These are phyloP conservation scores for Hypoxylon sp. DNA, from an alignment of 2,329 filamentous ascomycete genomes.

Conservation along the genomic window DNA sequence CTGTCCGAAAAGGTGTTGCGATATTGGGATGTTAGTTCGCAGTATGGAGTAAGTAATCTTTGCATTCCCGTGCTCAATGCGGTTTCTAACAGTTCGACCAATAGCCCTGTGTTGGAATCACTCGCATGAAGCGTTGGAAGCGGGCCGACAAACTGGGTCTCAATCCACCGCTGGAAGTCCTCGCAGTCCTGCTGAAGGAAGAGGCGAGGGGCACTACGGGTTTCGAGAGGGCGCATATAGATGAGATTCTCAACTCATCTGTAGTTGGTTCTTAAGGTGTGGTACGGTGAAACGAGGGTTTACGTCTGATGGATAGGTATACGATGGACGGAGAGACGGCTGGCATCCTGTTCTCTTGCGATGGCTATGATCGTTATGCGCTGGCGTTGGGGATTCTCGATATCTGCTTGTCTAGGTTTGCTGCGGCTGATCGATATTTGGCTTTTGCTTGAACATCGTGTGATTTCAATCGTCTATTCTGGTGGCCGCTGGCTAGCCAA, in stretches of 20 bases:
- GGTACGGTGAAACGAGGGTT: conserved; percentile 5
- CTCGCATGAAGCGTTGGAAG: conserved; percentile 86
- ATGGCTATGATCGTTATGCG: conserved; percentile 35
- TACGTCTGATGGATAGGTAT: conserved; percentile 12
- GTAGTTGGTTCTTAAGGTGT: conserved; percentile 54
- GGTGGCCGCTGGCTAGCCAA: conserved; percentile 4
- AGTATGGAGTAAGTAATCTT: conserved; percentile 82
- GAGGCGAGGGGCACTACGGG: conserved; percentile 67
- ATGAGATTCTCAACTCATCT: conserved; percentile 71
- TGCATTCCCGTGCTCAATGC: not conserved
- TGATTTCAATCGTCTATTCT: conserved; percentile 22
- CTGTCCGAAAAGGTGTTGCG: conserved; percentile 87
- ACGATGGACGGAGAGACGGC: conserved; percentile 22
- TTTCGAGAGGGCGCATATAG: conserved; percentile 79
- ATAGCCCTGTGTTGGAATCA: conserved; percentile 89
- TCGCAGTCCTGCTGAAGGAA: conserved; percentile 84
- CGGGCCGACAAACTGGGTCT: conserved; percentile 85
- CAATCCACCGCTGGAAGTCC: conserved; percentile 89
- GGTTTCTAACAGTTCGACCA: conserved; percentile 32
- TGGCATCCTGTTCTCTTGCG: conserved; percentile 10
- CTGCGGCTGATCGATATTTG: conserved; percentile 7
- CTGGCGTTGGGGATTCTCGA: conserved; percentile 34
- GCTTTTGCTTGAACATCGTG: conserved; percentile 6
- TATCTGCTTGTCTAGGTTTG: conserved; percentile 23
- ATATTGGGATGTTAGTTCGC: conserved; percentile 91